Conservation (phyloP, 1,139 yeast species). For the Eremothecium sinecaudum region DNA sequence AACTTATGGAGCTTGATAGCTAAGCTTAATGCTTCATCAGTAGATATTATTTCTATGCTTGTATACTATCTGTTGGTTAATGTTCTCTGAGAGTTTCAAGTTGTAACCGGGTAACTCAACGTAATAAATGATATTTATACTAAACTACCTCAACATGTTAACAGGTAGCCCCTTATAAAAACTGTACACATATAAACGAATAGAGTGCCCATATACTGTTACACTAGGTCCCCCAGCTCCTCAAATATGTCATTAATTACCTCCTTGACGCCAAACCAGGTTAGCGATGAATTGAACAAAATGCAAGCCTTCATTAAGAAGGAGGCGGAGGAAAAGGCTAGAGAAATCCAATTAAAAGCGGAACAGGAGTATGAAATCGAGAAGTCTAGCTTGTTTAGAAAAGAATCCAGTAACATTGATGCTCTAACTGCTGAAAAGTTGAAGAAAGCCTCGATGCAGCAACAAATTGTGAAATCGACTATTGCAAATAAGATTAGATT, state of each 20-base stretch:
- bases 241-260: conserved; percentile 26
- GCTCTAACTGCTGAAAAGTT: conserved; percentile 68
- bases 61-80: no score
- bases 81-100: no score
- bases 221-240: no score
- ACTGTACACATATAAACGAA: no score
- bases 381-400: conserved; percentile 86
- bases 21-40: no score
- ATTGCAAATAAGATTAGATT: conserved; percentile 92
- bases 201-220: no score
- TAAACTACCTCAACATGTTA: no score
- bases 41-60: no score
- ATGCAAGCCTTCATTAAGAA: conserved; percentile 98
- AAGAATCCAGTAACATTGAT: conserved; percentile 86
- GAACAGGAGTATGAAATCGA: conserved; percentile 98
- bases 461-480: conserved; percentile 92
- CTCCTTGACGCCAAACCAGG: conserved; percentile 42
- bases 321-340: conserved; percentile 98
- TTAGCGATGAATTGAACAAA: conserved; percentile 88
- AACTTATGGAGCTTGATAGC: no score
- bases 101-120: background rate
- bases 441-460: conserved; percentile 86
- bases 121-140: no score
- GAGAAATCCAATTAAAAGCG: conserved; percentile 89
- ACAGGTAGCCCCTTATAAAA: no score